Conservation (phyloP, 345 rosid species). For the Tarenaya hassleriana region DNA sequence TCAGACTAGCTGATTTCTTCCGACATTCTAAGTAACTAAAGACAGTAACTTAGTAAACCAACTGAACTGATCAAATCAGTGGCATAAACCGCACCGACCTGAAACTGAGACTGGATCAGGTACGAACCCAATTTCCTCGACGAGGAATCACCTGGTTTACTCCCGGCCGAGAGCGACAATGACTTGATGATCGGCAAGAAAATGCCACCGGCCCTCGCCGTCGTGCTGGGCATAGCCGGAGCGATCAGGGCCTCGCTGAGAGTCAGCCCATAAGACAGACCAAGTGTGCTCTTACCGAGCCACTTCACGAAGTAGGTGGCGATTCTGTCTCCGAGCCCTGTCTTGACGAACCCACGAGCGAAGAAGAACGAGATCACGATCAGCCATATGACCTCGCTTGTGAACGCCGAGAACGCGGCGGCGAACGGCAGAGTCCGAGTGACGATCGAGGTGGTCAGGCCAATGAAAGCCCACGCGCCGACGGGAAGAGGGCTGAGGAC, state of each 20-base stretch:
- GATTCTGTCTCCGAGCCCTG: slow-evolving; percentile 87
- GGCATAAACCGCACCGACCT: slow-evolving; percentile 39
- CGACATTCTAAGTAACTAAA: not conserved
- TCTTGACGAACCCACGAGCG: slow-evolving; percentile 95
- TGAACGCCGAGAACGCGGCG: slow-evolving; percentile 80
- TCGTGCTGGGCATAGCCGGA: slow-evolving; percentile 97
- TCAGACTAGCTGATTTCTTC: too few species aligned
- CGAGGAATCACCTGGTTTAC: slow-evolving; percentile 69
- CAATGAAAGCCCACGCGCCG: slow-evolving; percentile 95
- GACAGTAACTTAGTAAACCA: not conserved
- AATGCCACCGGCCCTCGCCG: slow-evolving; percentile 93
- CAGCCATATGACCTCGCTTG: slow-evolving; percentile 89
- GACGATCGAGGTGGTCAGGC: slow-evolving; percentile 67
- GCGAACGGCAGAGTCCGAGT: slow-evolving; percentile 67
- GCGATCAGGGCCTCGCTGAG: slow-evolving; percentile 91
- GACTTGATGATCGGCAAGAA: slow-evolving; percentile 91
- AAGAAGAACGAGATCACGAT: slow-evolving; percentile 97
- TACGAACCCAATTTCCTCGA: slow-evolving; percentile 74
- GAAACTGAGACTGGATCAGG: slow-evolving; percentile 74
- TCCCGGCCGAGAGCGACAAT: slow-evolving; percentile 71
- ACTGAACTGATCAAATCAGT: slow-evolving; percentile 1
- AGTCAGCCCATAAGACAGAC: slow-evolving; percentile 83
- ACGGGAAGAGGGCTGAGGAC: slow-evolving; percentile 85
- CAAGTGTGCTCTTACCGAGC: slow-evolving; percentile 86
- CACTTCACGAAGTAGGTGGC: slow-evolving; percentile 94